A percentile compares a stretch with the other conserved stretches of the same genome.
Conservation (phyloP, 2,329 filamentous ascomycete genomes). For the Fusarium agapanthi region DNA sequence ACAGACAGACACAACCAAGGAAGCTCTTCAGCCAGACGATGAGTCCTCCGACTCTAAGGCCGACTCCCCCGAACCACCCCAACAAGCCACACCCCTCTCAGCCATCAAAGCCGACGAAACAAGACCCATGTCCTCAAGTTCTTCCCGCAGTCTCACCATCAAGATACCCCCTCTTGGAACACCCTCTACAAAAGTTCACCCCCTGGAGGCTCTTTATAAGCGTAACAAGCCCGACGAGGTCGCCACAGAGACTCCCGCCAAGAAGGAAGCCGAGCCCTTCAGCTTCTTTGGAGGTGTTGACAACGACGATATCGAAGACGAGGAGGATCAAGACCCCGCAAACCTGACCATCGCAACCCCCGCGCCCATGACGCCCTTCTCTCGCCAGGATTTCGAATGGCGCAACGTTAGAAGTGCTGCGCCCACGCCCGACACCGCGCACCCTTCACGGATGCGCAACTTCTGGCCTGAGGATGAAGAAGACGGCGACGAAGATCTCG, state of each 20-base stretch:
- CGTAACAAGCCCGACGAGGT: conserved; percentile 60
- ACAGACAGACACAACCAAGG: neutral
- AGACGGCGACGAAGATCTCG: conserved; percentile 47
- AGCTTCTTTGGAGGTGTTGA: conserved; percentile 76
- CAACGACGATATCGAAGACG: conserved; percentile 56
- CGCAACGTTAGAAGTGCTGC: conserved; percentile 85
- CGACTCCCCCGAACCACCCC: conserved; percentile 6
- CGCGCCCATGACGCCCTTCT: conserved; percentile 82
- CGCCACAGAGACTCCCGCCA: conserved; percentile 43
- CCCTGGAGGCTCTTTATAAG: conserved; percentile 93
- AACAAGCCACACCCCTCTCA: conserved; percentile 35
- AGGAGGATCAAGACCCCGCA: conserved; percentile 57
- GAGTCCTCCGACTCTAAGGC: conserved; percentile 17
- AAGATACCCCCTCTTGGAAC: conserved; percentile 60
- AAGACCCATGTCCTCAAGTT: conserved; percentile 61
- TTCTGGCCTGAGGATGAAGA: conserved; percentile 60
- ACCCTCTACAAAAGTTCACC: conserved; percentile 71
- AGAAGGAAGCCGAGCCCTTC: conserved; percentile 68
- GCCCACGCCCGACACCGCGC: conserved; percentile 92
- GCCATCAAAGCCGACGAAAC: conserved; percentile 44
- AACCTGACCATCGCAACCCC: conserved; percentile 51
- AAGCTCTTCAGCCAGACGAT: conserved; percentile 23
- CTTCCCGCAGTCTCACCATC: conserved; percentile 61
- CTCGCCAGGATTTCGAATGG: conserved; percentile 78
- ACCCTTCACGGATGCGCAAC: conserved; percentile 71